These are phyloP conservation scores for Lathyrus tuberosus DNA, from an alignment of 306 rosid genomes.

Conservation along the genomic window DNA sequence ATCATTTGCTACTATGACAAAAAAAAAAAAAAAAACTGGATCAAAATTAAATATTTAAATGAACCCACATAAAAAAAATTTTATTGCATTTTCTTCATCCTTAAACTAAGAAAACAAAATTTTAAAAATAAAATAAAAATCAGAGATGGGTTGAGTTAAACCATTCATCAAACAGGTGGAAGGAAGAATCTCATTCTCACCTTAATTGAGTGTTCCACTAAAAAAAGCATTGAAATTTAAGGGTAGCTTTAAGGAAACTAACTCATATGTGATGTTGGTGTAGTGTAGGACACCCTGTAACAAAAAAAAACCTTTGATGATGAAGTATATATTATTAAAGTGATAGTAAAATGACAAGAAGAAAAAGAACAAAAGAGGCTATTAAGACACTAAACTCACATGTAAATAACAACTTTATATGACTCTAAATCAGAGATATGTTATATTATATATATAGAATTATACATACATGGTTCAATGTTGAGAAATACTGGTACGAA, in stretches of 20 bases:
- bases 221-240: slow-evolving; percentile 42
- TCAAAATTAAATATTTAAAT: slow-evolving; percentile 38
- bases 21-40: slow-evolving; percentile 3
- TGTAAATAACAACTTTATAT: slow-evolving; percentile 38
- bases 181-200: slow-evolving; percentile 42
- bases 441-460: too few relatives aligned
- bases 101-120: neutral
- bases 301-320: slow-evolving; percentile 31
- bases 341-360: slow-evolving; percentile 33
- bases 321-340: neutral
- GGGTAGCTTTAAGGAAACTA: slow-evolving; percentile 40
- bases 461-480: neutral
- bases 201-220: slow-evolving; percentile 37
- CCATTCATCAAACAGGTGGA: slow-evolving; percentile 22
- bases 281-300: slow-evolving; percentile 48
- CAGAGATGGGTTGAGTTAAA: slow-evolving; percentile 3
- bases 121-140: neutral
- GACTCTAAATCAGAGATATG: slow-evolving; percentile 39
- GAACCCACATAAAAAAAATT: slow-evolving; percentile 13
- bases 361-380: slow-evolving; percentile 35
- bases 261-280: slow-evolving; percentile 26
- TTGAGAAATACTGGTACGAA: neutral
- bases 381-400: slow-evolving; percentile 44
- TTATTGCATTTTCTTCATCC: slow-evolving; percentile 5
- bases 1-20: slow-evolving; percentile 38